Conservation (phyloP, 2,329 filamentous ascomycete genomes). For the Epicoccum sorghinum region DNA sequence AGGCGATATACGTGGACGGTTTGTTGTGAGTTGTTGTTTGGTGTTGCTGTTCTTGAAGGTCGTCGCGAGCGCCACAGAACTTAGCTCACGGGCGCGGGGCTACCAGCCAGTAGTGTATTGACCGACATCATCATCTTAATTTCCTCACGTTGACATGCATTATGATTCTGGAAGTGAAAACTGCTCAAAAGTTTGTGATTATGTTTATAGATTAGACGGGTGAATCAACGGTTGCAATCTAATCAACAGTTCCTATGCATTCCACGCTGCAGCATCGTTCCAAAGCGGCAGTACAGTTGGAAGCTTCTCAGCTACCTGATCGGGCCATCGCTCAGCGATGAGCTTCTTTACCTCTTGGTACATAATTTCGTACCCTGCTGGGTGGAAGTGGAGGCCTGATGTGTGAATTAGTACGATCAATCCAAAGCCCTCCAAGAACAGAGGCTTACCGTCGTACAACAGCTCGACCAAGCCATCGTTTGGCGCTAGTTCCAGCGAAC, state of each 20-base stretch:
- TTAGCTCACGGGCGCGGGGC: slow-evolving; percentile 6
- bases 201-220: no score
- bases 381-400: slow-evolving; percentile 63
- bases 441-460: slow-evolving; percentile 60
- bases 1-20: not conserved
- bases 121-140: slow-evolving; percentile 5
- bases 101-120: not conserved
- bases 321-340: slow-evolving; percentile 60
- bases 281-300: slow-evolving; percentile 62
- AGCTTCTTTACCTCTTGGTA: slow-evolving; percentile 60
- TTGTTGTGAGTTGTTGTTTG: not conserved
- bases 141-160: not conserved
- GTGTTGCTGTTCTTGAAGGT: slow-evolving; percentile 3
- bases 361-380: slow-evolving; percentile 62
- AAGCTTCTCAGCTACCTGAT: slow-evolving; percentile 59
- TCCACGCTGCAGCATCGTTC: slow-evolving; percentile 45
- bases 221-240: not conserved
- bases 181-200: no score
- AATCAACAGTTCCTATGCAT: not conserved
- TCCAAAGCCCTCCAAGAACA: not conserved
- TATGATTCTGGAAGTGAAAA: no score
- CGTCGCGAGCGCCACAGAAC: slow-evolving; percentile 4
- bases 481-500: slow-evolving; percentile 63
- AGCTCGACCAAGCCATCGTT: slow-evolving; percentile 62
- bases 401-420: slow-evolving; percentile 16